Conservation (phyloP, 768 basidiomycete species). For the Postia placenta region DNA sequence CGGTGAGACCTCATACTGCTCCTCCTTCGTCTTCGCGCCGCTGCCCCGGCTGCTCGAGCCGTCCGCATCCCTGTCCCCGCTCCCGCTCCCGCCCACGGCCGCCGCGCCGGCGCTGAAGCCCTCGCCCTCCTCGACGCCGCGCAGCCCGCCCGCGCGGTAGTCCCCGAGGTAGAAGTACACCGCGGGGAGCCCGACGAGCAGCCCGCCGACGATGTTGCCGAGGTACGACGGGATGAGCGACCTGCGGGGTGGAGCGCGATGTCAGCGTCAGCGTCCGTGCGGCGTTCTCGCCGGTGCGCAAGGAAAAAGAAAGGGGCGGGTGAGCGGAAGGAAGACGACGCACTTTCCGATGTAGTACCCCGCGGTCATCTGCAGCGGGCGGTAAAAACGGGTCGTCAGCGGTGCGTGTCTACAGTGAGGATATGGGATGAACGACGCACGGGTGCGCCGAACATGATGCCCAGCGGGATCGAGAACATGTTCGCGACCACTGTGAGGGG, state of each 20-base stretch:
- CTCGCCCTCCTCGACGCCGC: slow-evolving; percentile 17
- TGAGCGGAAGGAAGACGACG: slow-evolving; percentile 18
- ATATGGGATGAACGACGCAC: slow-evolving; percentile 31
- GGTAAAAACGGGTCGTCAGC: not conserved
- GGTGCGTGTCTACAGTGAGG: not conserved
- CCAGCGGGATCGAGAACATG: slow-evolving; percentile 68
- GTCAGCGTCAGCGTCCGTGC: not conserved
- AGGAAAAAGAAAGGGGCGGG: not conserved
- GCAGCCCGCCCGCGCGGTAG: slow-evolving; percentile 25
- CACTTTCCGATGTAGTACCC: slow-evolving; percentile 64
- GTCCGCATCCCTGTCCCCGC: not conserved
- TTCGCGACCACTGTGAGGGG: slow-evolving; percentile 53
- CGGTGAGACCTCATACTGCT: not conserved
- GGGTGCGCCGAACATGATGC: slow-evolving; percentile 64
- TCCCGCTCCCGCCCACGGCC: not conserved
- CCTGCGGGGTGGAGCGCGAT: slow-evolving; percentile 25
- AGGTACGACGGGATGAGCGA: slow-evolving; percentile 61
- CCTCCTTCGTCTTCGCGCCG: not conserved
- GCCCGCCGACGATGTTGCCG: slow-evolving; percentile 63
- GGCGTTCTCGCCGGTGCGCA: not conserved
- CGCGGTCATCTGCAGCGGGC: slow-evolving; percentile 42
- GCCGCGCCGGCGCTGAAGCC: slow-evolving; percentile 7
- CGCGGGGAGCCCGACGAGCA: slow-evolving; percentile 59
- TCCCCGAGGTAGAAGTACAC: slow-evolving; percentile 59
- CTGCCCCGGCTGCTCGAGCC: not conserved